These are phyloP conservation scores for Ziziphus jujuba DNA, from an alignment of 306 rosid genomes.

Conservation along the genomic window DNA sequence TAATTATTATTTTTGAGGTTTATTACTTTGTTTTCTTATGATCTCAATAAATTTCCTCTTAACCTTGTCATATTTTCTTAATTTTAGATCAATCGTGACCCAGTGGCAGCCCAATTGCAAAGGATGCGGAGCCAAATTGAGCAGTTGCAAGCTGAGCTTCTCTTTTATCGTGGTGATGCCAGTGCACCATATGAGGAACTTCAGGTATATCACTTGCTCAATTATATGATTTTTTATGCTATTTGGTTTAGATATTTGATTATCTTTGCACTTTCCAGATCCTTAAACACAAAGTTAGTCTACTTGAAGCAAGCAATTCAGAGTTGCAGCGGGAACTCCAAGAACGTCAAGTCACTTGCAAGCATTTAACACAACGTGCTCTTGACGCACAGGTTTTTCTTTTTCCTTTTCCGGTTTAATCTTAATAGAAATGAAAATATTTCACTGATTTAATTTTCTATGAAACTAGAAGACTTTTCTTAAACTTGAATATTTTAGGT, in stretches of 20 bases:
- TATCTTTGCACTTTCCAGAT: slow-evolving; percentile 45
- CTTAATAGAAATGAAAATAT: not conserved
- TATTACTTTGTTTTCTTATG: slow-evolving; percentile 5
- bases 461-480: slow-evolving; percentile 12
- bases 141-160: slow-evolving; percentile 84
- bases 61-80: slow-evolving; percentile 1
- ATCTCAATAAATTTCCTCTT: slow-evolving; percentile 3
- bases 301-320: slow-evolving; percentile 86
- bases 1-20: slow-evolving; percentile 16
- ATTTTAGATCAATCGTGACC: slow-evolving; percentile 85
- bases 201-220: slow-evolving; percentile 50
- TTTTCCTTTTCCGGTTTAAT: not conserved
- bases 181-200: slow-evolving; percentile 80
- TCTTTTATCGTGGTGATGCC: slow-evolving; percentile 67
- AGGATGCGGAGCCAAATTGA: slow-evolving; percentile 86
- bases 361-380: slow-evolving; percentile 48
- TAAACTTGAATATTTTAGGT: slow-evolving; percentile 50
- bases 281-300: slow-evolving; percentile 79
- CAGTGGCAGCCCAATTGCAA: slow-evolving; percentile 75
- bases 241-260: slow-evolving; percentile 18
- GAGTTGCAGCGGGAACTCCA: slow-evolving; percentile 71
- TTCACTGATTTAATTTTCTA: not conserved
- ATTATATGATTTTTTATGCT: not conserved
- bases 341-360: slow-evolving; percentile 37
- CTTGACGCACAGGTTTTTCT: slow-evolving; percentile 52